phyloP scores from a whole-genome alignment of 768 basidiomycete species.

The Mycena kentingensis region DNA sequence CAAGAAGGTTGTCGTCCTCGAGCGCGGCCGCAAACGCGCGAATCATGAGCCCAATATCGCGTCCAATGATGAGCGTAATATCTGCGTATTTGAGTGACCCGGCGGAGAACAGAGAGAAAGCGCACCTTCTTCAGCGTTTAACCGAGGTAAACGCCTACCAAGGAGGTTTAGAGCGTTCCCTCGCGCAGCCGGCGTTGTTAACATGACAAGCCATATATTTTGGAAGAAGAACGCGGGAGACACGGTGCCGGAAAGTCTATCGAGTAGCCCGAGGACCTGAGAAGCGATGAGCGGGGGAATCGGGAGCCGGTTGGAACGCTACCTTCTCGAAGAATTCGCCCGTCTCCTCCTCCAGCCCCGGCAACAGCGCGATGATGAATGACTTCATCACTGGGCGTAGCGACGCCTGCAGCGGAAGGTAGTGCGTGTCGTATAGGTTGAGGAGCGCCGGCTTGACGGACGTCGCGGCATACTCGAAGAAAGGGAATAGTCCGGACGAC shows the following conservation, averaged over 20 bases:
- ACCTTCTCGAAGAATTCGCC: slow-evolving; percentile 97
- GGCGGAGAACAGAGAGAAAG: neutral
- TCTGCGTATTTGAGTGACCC: slow-evolving; percentile 38
- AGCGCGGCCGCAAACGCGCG: slow-evolving; percentile 87
- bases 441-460: slow-evolving; percentile 93
- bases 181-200: slow-evolving; percentile 84
- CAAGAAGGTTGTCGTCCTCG: slow-evolving; percentile 92
- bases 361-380: slow-evolving; percentile 88
- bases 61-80: slow-evolving; percentile 72
- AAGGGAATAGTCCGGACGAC: slow-evolving; percentile 96
- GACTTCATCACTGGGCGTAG: slow-evolving; percentile 93
- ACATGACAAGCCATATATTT: slow-evolving; percentile 91
- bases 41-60: slow-evolving; percentile 91
- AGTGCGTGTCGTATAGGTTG: slow-evolving; percentile 90
- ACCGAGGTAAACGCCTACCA: slow-evolving; percentile 71
- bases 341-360: slow-evolving; percentile 96
- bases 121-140: slow-evolving; percentile 71
- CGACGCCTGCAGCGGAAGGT: slow-evolving; percentile 78
- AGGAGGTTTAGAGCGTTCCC: slow-evolving; percentile 89
- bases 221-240: slow-evolving; percentile 91
- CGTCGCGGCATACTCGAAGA: slow-evolving; percentile 99
- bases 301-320: slow-evolving; percentile 15
- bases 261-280: slow-evolving; percentile 79
- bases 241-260: slow-evolving; percentile 80
- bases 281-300: slow-evolving; percentile 1